Conservation (phyloP, 2,329 filamentous ascomycete species). For the Exophiala bonariae region DNA sequence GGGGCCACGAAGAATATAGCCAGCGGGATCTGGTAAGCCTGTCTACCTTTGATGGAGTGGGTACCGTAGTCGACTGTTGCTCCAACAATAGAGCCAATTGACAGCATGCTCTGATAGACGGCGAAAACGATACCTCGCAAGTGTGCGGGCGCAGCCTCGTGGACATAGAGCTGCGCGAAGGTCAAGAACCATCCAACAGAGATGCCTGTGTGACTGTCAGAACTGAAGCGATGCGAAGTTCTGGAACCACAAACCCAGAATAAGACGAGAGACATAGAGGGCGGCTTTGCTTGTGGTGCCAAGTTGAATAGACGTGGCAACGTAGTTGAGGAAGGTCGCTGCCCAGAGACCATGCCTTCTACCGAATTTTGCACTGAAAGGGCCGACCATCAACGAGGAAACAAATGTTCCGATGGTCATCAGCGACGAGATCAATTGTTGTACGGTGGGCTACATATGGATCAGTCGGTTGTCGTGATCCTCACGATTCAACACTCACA, state of each 20-base stretch:
- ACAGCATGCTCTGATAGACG: conserved; percentile 33
- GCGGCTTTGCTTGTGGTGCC: conserved; percentile 41
- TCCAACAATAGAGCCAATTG: conserved; percentile 20
- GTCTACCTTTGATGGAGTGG: conserved; percentile 8
- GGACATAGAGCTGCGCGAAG: conserved; percentile 50
- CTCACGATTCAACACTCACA: not conserved
- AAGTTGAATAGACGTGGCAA: conserved; percentile 48
- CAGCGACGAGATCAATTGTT: conserved; percentile 54
- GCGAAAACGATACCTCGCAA: conserved; percentile 50
- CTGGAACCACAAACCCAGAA: conserved; percentile 34
- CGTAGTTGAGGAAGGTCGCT: conserved; percentile 46
- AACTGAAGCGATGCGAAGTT: not conserved
- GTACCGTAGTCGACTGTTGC: conserved; percentile 23
- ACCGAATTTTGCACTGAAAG: conserved; percentile 50
- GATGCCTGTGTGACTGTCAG: conserved; percentile 22
- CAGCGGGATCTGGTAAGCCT: conserved; percentile 23
- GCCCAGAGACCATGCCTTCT: conserved; percentile 49
- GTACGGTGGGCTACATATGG: conserved; percentile 44
- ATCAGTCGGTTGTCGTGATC: too few species aligned
- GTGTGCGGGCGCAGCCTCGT: conserved; percentile 50
- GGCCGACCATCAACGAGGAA: conserved; percentile 49
- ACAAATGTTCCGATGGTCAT: conserved; percentile 53
- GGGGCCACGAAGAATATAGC: conserved; percentile 25
- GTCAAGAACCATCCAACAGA: conserved; percentile 48
- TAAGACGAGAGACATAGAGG: conserved; percentile 48